A percentile compares a stretch with the other conserved stretches of the same genome.
Conservation (phyloP, 805 yeast species). For the Barnettozyma populi region DNA sequence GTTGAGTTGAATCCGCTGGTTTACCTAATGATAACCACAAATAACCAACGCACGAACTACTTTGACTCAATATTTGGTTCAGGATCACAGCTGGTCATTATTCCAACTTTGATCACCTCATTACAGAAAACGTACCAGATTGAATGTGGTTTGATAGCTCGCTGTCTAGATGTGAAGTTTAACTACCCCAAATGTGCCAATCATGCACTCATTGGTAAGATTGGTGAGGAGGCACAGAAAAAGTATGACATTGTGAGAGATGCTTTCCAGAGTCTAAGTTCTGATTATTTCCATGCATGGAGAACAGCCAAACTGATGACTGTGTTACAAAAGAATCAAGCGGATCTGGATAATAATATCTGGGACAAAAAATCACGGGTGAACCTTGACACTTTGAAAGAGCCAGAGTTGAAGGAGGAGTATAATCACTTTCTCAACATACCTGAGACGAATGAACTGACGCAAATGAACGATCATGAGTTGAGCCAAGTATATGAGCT, state of each 20-base stretch:
- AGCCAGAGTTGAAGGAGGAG: constrained; percentile 8
- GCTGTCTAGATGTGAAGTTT: constrained; percentile 27
- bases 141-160: constrained; percentile 16
- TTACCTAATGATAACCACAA: constrained; percentile 19
- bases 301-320: constrained; percentile 47
- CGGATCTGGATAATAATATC: constrained; percentile 25
- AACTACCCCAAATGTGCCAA: constrained; percentile 13
- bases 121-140: constrained; percentile 21
- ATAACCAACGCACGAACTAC: constrained; percentile 22
- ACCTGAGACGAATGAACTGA: constrained; percentile 24
- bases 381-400: constrained; percentile 16
- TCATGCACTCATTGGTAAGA: constrained; percentile 11
- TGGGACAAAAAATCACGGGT: constrained; percentile 22
- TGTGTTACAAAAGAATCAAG: constrained; percentile 34
- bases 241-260: constrained; percentile 28
- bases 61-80: constrained; percentile 23
- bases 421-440: constrained; percentile 19
- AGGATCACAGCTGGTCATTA: constrained; percentile 20
- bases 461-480: constrained; percentile 16
- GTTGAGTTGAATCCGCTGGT: constrained; percentile 23
- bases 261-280: constrained; percentile 39
- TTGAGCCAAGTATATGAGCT: constrained; percentile 17
- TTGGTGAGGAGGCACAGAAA: constrained; percentile 21
- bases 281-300: constrained; percentile 63
- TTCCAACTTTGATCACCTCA: constrained; percentile 17